Base-by-base conservation (phyloP, 495 filamentous ascomycete species). In the Podospora fimiseda region DNA sequence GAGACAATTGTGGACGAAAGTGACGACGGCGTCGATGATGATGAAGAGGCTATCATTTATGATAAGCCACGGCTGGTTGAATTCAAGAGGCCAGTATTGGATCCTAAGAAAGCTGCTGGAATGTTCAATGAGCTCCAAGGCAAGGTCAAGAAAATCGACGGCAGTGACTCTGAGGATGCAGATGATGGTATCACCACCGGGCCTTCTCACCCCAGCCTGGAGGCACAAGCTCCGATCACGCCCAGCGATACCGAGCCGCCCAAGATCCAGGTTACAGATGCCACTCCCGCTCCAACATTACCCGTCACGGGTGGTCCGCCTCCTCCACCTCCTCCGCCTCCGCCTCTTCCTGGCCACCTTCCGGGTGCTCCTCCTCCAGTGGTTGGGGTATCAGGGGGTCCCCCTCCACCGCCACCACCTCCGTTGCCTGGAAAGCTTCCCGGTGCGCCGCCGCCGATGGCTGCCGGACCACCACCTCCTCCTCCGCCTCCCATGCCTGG, bases 71-170 rank as follows among this genome's bases (percentile, higher is more conserved):
- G 83, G 46, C 58, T 88, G 43, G 77, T 86, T 55, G 81, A 86
- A 48, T 73, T 85, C 58, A 83, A 79, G 60, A 80, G 86, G 43
- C 89, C 88, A 9, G 84, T 86, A 57, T 75, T 94, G 78, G 80
- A 85, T 60, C 74, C 84, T 37, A 77, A 80, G 59, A 85, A 91
- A 62, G 82, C 85, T 18, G 82, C 82, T 56, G 87, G 83, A 18
- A 75, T 94, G 43, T 73, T 96, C 14, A 83, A 79, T 55, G 92
- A 97, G 65, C 86, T 97, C 59, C 79, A 86, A 23, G 76, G 79
- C 24, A 94, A 88, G 69, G 79, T 92, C 63, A 83, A 81, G 55
- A 80, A 71, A 56, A 84, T 83, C 56, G 90, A 90, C 59, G 79
- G 69, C 33, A 85, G 80, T 54, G 88, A 87, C 52, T 86, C 85